Conservation (phyloP, 306 rosid species). For the Corylus americana region DNA sequence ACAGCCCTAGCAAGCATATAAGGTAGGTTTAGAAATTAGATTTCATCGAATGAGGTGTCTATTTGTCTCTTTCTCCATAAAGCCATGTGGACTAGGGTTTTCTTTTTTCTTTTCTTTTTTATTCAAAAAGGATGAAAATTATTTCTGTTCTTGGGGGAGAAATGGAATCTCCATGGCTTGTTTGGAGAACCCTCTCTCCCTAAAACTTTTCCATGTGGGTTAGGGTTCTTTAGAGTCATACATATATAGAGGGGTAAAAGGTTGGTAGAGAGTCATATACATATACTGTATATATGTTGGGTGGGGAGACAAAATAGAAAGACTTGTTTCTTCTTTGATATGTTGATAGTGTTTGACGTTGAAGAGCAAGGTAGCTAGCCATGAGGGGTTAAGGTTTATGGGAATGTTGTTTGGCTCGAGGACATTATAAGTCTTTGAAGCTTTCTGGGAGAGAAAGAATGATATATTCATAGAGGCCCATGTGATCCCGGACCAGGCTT, state of each 20-base stretch:
- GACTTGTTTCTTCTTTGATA: background rate
- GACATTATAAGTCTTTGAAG: background rate
- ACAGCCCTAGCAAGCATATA: too few relatives aligned
- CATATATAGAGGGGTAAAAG: background rate
- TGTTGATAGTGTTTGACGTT: background rate
- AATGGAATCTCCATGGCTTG: background rate
- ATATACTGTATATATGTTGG: too few relatives aligned
- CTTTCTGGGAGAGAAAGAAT: slow-evolving; percentile 6
- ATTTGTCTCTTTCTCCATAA: background rate
- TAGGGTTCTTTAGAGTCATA: background rate
- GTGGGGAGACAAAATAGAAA: too few relatives aligned
- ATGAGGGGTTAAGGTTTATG: slow-evolving; percentile 47
- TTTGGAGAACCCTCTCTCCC: background rate
- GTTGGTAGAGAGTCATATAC: too few relatives aligned
- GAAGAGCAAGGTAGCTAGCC: background rate
- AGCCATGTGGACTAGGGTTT: slow-evolving; percentile 25
- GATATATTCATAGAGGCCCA: slow-evolving; percentile 15
- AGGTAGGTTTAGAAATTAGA: background rate
- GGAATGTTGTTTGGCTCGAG: slow-evolving; percentile 84
- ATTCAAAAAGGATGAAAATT: background rate
- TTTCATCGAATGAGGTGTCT: background rate
- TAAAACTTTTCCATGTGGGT: background rate
- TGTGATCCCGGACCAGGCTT: slow-evolving; percentile 71
- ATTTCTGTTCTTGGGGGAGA: background rate
- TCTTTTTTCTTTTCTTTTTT: background rate